phyloP scores from a whole-genome alignment of 352 stramenopile genomes.

The Halophytophthora polymorphica region DNA sequence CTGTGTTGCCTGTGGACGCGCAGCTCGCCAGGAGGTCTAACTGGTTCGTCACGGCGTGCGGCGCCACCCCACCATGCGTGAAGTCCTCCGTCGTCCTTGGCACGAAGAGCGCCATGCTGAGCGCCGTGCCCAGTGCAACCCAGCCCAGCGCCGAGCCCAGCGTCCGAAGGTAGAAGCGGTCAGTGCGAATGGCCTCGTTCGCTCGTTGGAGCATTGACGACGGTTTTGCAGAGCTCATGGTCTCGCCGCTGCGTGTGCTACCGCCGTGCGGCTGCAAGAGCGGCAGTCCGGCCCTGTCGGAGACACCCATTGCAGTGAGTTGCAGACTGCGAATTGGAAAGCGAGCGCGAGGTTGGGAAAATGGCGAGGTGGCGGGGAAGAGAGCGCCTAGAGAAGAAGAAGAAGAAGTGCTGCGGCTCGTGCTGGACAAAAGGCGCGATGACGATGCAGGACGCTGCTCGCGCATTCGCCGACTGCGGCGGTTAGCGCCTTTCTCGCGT shows the following conservation, averaged over 20 bases:
- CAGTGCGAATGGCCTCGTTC: slow-evolving; percentile 20
- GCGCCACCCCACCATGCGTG: slow-evolving; percentile 36
- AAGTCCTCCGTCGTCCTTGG: slow-evolving; percentile 30
- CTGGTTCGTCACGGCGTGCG: slow-evolving; percentile 50
- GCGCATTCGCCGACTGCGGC: too few relatives aligned
- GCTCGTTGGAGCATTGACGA: slow-evolving; percentile 8
- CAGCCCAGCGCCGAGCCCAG: slow-evolving; percentile 45
- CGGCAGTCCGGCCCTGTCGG: slow-evolving; percentile 32
- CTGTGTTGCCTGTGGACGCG: slow-evolving; percentile 19
- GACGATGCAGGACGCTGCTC: too few relatives aligned
- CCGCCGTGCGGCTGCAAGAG: slow-evolving; percentile 29
- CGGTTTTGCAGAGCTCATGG: slow-evolving; percentile 12
- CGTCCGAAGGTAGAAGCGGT: slow-evolving; percentile 36
- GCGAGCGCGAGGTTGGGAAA: slow-evolving; percentile 8
- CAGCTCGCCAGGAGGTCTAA: slow-evolving; percentile 52
- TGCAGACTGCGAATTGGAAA: not conserved
- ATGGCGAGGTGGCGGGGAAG: slow-evolving; percentile 8
- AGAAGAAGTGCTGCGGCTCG: not conserved
- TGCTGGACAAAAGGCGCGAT: too few relatives aligned
- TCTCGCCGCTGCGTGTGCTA: not conserved
- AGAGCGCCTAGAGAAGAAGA: not conserved
- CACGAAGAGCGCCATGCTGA: slow-evolving; percentile 31
- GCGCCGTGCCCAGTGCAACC: slow-evolving; percentile 45
- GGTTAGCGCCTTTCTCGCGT: not conserved
- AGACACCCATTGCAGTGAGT: slow-evolving; percentile 15